phyloP scores from a whole-genome alignment of 257 asterid genomes.

The Plantago major region DNA sequence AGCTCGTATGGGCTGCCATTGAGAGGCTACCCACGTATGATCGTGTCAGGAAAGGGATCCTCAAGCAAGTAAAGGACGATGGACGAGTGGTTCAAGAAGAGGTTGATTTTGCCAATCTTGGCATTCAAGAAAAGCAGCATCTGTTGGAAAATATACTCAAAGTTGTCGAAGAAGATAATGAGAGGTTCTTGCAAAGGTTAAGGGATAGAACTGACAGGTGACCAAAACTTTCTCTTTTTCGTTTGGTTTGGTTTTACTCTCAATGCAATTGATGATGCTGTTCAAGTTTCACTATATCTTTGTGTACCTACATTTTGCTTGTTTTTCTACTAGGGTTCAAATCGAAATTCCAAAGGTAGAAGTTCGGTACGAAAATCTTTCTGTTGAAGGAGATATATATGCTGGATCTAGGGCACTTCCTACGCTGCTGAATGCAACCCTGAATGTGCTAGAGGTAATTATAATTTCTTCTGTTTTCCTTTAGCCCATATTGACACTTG shows the following conservation, averaged over 20 bases:
- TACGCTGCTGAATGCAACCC: conserved; percentile 64
- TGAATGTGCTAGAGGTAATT: conserved; percentile 72
- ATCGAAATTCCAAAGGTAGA: conserved; percentile 79
- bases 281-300: background rate
- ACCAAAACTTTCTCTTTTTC: conserved; percentile 3
- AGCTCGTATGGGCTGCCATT: conserved; percentile 93
- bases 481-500: background rate
- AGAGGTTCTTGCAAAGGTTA: conserved; percentile 68
- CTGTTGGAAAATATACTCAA: conserved; percentile 60
- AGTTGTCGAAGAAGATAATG: conserved; percentile 90
- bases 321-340: conserved; percentile 51
- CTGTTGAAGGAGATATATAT: conserved; percentile 70
- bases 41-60: conserved; percentile 70
- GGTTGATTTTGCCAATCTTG: conserved; percentile 65
- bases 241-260: too few species aligned
- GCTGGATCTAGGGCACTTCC: conserved; percentile 91
- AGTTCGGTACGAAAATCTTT: conserved; percentile 71
- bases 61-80: conserved; percentile 61
- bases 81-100: conserved; percentile 62
- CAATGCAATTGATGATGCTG: background rate
- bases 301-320: background rate
- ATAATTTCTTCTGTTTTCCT: background rate
- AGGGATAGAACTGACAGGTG: conserved; percentile 86
- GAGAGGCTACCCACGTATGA: conserved; percentile 91
- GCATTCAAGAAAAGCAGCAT: conserved; percentile 54